These are phyloP conservation scores for Waitea zeae DNA, from an alignment of 1,284 basidiomycete species.

Conservation along the genomic window DNA sequence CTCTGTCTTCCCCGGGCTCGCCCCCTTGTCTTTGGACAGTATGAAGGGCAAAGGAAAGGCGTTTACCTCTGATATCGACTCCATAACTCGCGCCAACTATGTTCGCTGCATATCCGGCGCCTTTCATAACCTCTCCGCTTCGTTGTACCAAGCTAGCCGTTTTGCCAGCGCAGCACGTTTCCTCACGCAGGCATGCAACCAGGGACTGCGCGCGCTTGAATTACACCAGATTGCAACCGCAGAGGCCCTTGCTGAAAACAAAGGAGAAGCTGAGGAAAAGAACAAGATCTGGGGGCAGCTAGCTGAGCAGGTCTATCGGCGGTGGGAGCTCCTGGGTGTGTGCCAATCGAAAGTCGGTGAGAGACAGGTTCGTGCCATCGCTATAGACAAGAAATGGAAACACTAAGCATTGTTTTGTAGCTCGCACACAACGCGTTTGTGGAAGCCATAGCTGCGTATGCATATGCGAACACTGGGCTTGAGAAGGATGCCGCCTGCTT, in stretches of 20 bases:
- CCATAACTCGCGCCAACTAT: conserved; percentile 23
- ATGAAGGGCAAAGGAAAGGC: neutral
- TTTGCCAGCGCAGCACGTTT: conserved; percentile 49
- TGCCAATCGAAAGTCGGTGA: conserved; percentile 62
- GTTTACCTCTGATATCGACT: neutral
- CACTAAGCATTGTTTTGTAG: conserved; percentile 17
- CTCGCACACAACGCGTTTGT: conserved; percentile 41
- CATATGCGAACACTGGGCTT: conserved; percentile 24
- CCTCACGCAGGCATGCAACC: conserved; percentile 35
- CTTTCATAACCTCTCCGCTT: conserved; percentile 45
- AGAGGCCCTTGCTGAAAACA: conserved; percentile 6
- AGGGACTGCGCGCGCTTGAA: conserved; percentile 29
- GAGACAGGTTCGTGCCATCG: conserved; percentile 28
- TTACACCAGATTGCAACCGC: conserved; percentile 6
- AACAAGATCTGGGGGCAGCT: conserved; percentile 39
- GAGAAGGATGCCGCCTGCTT: conserved; percentile 14
- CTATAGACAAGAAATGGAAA: conserved; percentile 1
- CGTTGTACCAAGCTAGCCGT: conserved; percentile 40
- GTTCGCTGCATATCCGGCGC: conserved; percentile 50
- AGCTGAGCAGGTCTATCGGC: conserved; percentile 41
- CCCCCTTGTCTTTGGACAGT: conserved; percentile 5
- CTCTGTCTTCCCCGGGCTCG: conserved; percentile 14
- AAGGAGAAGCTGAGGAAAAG: conserved; percentile 14
- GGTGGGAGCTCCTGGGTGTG: conserved; percentile 67
- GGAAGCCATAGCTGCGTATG: conserved; percentile 33